Evolutionary conservation across 352 stramenopile species (phyloP), one percentile per base, ranked within the genome.

Genomic region (Pythium biforme): DNA sequence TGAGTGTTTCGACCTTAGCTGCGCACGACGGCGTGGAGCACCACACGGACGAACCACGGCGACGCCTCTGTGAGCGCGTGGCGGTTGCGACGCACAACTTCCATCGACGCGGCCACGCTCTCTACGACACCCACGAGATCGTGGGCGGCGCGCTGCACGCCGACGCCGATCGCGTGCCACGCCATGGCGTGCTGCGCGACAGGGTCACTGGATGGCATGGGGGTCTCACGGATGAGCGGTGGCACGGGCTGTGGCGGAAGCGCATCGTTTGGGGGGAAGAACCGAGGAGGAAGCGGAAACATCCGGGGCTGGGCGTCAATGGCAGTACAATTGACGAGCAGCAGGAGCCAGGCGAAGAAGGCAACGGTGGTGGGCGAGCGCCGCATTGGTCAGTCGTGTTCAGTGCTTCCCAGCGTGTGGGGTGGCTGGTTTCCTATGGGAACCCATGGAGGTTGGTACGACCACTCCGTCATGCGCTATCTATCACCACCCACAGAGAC

Each of bases 101-200:
- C 40, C 1, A 55, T 1, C 0, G 46, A 19, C 1, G 22, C 19
- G 8, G 25, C 15, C 3, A 69, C 25, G 8, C 39, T 15, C 1
- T 51, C 29, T 3, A 55, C 4, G 3, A 60, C 31, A 6, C 22
- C 15, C 15, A 45, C 11, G 22, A 69, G 27, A 27, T 64, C 55
- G 5, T n/a, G 20, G 8, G 55, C 62, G 23, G 55, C 62, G 4
- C 47, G 37, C 19, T 55, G 25, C 15, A 56, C 62, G 10, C 55
- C 53, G 19, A 41, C 26, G 48, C 46, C 51, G 6, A 68, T 46
- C 20, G 19, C 33, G 20, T 62, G 61, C 61, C 61, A 68, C 17
- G 61, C 61, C 47, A 50, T 19, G 5, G 55, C 47, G 19, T 63
- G 63, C 54, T 68, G 53, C 14, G 54, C 54, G 0, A 62, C 37